Conservation (phyloP, 441 rosid genomes). For the Populus tomentosa region DNA sequence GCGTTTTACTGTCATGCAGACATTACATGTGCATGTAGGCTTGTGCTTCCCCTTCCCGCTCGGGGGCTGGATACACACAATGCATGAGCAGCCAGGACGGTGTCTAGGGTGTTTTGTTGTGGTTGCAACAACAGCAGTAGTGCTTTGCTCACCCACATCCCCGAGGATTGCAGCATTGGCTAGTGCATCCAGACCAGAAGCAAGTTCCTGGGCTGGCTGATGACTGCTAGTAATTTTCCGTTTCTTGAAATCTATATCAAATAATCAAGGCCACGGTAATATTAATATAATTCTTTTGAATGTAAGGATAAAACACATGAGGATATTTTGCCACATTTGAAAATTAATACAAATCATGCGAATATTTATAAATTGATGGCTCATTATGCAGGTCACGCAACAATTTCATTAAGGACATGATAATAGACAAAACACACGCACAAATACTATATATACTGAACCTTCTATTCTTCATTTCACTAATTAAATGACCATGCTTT, state of each 20-base stretch:
- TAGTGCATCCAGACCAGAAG: conserved; percentile 83
- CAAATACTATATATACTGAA: not conserved
- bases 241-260: conserved; percentile 40
- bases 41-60: conserved; percentile 97
- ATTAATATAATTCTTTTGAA: not conserved
- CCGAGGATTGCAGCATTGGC: conserved; percentile 96
- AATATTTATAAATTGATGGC: too few species aligned
- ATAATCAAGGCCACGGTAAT: not conserved
- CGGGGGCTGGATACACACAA: conserved; percentile 99
- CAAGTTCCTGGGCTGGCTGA: conserved; percentile 37
- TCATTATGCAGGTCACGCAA: too few species aligned
- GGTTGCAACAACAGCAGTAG: conserved; percentile 52
- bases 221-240: conserved; percentile 41
- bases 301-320: not conserved
- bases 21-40: conserved; percentile 75
- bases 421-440: not conserved
- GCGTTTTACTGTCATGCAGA: conserved; percentile 92
- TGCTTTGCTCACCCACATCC: conserved; percentile 47
- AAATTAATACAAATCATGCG: too few species aligned
- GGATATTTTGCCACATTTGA: too few species aligned
- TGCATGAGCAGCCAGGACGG: conserved; percentile 92
- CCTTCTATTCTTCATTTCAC: not conserved
- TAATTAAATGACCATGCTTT: not conserved
- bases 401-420: too few species aligned
- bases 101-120: conserved; percentile 98